These are phyloP conservation scores for Aspergillus versicolor DNA, from an alignment of 2,329 filamentous ascomycete species.

Conservation along the genomic window DNA sequence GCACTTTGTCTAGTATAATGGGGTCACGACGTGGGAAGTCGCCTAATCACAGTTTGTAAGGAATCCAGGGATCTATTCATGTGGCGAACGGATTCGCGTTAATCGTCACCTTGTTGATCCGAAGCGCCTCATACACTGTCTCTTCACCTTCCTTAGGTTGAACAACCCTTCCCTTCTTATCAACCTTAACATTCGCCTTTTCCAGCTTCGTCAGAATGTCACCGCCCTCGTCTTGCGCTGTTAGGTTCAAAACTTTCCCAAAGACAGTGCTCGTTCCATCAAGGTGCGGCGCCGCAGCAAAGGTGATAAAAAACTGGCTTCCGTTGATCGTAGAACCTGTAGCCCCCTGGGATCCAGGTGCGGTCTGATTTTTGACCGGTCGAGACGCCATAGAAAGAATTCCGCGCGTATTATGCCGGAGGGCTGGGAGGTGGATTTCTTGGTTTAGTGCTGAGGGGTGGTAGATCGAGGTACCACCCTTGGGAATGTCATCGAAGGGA, in stretches of 20 bases:
- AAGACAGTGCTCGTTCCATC: conserved; percentile 68
- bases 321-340: conserved; percentile 49
- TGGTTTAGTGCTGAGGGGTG: conserved; percentile 56
- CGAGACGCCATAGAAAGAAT: conserved; percentile 62
- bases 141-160: conserved; percentile 42
- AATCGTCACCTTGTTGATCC: conserved; percentile 57
- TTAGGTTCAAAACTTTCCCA: conserved; percentile 55
- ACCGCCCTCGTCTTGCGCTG: conserved; percentile 44
- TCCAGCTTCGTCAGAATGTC: conserved; percentile 53
- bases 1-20: background rate
- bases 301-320: conserved; percentile 65
- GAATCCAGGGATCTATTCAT: conserved; percentile 30
- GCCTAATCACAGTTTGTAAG: background rate
- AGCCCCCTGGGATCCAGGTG: conserved; percentile 46
- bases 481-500: conserved; percentile 49
- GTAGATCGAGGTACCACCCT: conserved; percentile 58
- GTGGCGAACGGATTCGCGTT: conserved; percentile 66
- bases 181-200: conserved; percentile 59
- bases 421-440: conserved; percentile 58
- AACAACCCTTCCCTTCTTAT: conserved; percentile 61
- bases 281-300: conserved; percentile 61
- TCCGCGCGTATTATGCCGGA: conserved; percentile 58
- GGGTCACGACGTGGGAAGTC: background rate
- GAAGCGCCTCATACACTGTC: conserved; percentile 49
- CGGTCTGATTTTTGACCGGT: conserved; percentile 42